Base-by-base conservation (phyloP, 179 eudicot species). In the Heliamphora pulchella region DNA sequence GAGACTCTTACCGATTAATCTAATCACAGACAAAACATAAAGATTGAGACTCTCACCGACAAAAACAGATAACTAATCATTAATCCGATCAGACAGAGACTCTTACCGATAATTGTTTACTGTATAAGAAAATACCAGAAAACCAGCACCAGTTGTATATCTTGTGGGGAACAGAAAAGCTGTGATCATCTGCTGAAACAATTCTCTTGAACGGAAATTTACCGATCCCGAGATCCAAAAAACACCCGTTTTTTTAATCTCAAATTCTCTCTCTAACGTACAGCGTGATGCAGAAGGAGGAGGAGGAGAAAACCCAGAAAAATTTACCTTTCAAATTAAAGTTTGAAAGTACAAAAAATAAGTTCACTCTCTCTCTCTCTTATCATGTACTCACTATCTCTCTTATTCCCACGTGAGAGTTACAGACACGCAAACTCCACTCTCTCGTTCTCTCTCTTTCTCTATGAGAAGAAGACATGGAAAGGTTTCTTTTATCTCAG, bases 361-460 rank as follows among this genome's bases (percentile, higher is more conserved):
- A 85, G 57, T 59, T 71, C 82, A 51, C 68, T 54, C 76, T 64
- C 20, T 73, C 68, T 22, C 11, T 53, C 72, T 69, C 81, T 73
- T 17, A 46, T 83, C 80, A 79, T 80, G 81, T 79, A 72, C 61
- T 78, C 80, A 74, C 78, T 59, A 59, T 84, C 80, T 79, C 83
- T 68, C 82, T 80, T 82, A 79, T 59, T 76, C 85, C 84, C 87
- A 85, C 87, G 86, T 87, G 85, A 81, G 87, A 80, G 48, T 17
- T 43, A 74, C 75, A 82, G 44, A 62, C 57, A 10, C 48, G 8
- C n/a, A 54, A 47, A 8, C 14, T 22, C 76, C 17, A 6, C 5
- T 6, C 48, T 66, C 58, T 67, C 53, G 44, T 69, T 51, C 75
- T 79, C 84, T 75, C 78, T 82, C 66, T 83, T 11, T 81, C 41